Base-by-base conservation (phyloP, 192 early-diverging fungal species). In the Linnemannia exigua region DNA sequence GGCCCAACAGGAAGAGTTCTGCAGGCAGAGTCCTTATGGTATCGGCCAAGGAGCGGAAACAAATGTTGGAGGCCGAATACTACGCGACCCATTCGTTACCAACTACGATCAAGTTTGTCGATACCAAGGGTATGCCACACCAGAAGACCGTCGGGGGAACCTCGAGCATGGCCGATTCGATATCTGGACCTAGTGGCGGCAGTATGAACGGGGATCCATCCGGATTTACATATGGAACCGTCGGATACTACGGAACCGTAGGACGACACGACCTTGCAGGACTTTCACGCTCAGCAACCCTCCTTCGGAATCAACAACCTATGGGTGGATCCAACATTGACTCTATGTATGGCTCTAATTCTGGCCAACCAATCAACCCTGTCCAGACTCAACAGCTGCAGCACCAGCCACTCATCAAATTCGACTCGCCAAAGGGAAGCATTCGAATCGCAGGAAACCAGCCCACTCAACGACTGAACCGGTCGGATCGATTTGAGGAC, bases 51-150 rank as follows among this genome's bases (percentile, higher is more conserved):
- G 84, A 86, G 36, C 74, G 84, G 20, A 86, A 77, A 35, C 84
- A 86, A 51, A 86, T 86, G 84, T 36, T 86, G 37, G 74, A 86
- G 41, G 84, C 84, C 8, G 84, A 86, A 50, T 86, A 86, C 63
- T 86, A 80, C 38, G 84, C 84, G 20, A 74, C 74, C 3, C 58
- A 79, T 14, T 77, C 84, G 6, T 69, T 76, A 47, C 78, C 84
- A 7, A 80, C 84, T 0, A 75, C 78, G 1, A 80, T 86, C 41
- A 70, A 69, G 28, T 86, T 86, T 58, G 58, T 86, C 37, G 84
- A 86, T 36, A 86, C 79, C 2, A 70, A 77, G 20, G 84, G 84
- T 1, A 50, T 80, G 67, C 74, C 75, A 3, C 84, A 86, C 36
- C 74, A 86, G 50, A 71, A 38, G 66, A 78, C 76, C 28, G 58